These are phyloP conservation scores for Lentinula lateritia DNA, from an alignment of 768 basidiomycete genomes.

Conservation along the genomic window DNA sequence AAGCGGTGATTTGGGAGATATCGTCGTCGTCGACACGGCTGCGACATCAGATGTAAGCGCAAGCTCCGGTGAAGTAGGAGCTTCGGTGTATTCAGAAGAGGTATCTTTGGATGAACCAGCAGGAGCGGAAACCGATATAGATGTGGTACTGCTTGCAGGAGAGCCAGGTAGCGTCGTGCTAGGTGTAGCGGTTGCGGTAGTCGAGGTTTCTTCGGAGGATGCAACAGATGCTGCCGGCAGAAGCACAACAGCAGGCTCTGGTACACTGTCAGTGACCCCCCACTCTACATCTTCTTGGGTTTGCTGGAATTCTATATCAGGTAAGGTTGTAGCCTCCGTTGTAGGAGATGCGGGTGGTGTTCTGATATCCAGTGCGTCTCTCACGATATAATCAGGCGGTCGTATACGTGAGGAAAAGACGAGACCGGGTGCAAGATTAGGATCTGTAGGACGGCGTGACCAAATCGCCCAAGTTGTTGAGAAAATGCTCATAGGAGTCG, in stretches of 20 bases:
- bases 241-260: not conserved
- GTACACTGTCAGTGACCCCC: not conserved
- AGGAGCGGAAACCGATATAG: conserved; percentile 6
- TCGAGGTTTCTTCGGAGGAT: conserved; percentile 35
- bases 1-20: conserved; percentile 23
- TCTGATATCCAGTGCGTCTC: conserved; percentile 46
- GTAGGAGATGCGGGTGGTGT: conserved; percentile 2
- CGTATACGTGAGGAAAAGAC: conserved; percentile 63
- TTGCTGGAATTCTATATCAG: conserved; percentile 6
- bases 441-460: conserved; percentile 66
- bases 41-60: not conserved
- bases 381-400: conserved; percentile 56
- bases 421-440: conserved; percentile 58
- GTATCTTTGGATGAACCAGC: not conserved
- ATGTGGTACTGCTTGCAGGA: conserved; percentile 16
- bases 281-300: conserved; percentile 1
- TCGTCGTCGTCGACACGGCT: conserved; percentile 9
- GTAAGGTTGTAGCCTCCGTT: conserved; percentile 5
- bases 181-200: conserved; percentile 44
- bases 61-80: not conserved
- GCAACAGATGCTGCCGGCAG: conserved; percentile 9
- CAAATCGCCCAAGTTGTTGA: conserved; percentile 51
- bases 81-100: not conserved
- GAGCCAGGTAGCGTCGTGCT: conserved; percentile 39
- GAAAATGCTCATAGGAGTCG: not conserved